phyloP scores from a whole-genome alignment of 768 basidiomycete species.

The Termitomyces sp. region DNA sequence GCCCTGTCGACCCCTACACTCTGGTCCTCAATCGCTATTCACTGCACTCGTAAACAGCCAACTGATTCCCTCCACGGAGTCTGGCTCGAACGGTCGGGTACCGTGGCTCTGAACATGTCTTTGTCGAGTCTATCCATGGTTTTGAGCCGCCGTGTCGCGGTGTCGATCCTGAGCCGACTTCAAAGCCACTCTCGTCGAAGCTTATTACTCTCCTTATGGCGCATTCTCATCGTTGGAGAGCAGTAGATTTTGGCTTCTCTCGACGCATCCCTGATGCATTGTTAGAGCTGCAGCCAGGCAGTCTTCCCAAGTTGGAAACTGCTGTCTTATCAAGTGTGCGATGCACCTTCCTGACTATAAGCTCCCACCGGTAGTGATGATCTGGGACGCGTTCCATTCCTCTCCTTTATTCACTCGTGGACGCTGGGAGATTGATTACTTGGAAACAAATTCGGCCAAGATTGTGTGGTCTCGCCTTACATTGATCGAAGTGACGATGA shows the following conservation, averaged over 20 bases:
- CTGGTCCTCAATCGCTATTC: conserved; percentile 2
- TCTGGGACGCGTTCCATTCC: background rate
- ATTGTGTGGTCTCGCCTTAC: background rate
- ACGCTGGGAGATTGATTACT: conserved; percentile 3
- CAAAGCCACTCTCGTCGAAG: background rate
- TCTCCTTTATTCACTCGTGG: background rate
- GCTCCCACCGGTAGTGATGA: background rate
- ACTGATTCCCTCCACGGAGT: background rate
- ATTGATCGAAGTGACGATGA: background rate
- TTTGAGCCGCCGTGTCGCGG: background rate
- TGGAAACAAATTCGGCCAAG: background rate
- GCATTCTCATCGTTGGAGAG: conserved; percentile 6
- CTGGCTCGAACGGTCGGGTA: conserved; percentile 2
- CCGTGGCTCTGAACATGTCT: background rate
- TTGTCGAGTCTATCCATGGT: background rate
- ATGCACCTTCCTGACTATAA: background rate
- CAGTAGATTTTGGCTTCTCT: conserved; percentile 3
- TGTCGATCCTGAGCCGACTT: background rate
- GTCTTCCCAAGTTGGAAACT: background rate
- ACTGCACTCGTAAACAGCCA: background rate
- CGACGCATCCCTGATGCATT: background rate
- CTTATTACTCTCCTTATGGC: conserved; percentile 3
- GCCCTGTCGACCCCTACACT: background rate
- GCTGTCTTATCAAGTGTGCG: background rate
- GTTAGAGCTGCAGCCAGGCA: background rate